phyloP scores from a whole-genome alignment of 2,329 filamentous ascomycete species.

The Fusarium cyanostomum region DNA sequence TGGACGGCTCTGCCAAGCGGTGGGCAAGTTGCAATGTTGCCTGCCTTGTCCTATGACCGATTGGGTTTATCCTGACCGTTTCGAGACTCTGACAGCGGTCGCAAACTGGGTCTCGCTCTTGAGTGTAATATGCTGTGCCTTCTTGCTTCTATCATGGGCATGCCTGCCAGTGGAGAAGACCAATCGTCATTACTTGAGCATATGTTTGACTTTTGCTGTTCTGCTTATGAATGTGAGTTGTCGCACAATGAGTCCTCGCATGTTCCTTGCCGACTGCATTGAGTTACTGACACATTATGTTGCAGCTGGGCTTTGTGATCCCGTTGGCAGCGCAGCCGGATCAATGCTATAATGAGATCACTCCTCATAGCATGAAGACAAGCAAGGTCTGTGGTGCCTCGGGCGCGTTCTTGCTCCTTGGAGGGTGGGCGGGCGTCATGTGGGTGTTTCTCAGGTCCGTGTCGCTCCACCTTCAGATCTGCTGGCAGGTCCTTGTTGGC shows the following conservation, averaged over 20 bases:
- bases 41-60: conserved; percentile 88
- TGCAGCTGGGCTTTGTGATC: conserved; percentile 86
- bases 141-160: conserved; percentile 82
- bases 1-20: conserved; percentile 63
- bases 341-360: conserved; percentile 90
- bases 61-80: conserved; percentile 74
- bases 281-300: conserved; percentile 30
- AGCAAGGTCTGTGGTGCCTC: conserved; percentile 86
- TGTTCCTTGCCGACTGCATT: neutral
- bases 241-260: neutral
- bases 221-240: conserved; percentile 80
- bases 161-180: conserved; percentile 88
- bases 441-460: conserved; percentile 93
- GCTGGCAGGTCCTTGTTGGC: conserved; percentile 93
- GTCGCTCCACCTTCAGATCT: conserved; percentile 95
- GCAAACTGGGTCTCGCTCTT: conserved; percentile 87
- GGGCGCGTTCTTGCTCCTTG: conserved; percentile 84
- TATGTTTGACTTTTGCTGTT: conserved; percentile 81
- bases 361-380: conserved; percentile 90
- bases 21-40: conserved; percentile 73
- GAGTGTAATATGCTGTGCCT: conserved; percentile 75
- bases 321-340: conserved; percentile 81
- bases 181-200: conserved; percentile 89
- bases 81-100: conserved; percentile 66
- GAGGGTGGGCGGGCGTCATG: conserved; percentile 83